Evolutionary conservation across 129 eudicot genomes (phyloP).

Genomic region (Cynara cardunculus): DNA sequence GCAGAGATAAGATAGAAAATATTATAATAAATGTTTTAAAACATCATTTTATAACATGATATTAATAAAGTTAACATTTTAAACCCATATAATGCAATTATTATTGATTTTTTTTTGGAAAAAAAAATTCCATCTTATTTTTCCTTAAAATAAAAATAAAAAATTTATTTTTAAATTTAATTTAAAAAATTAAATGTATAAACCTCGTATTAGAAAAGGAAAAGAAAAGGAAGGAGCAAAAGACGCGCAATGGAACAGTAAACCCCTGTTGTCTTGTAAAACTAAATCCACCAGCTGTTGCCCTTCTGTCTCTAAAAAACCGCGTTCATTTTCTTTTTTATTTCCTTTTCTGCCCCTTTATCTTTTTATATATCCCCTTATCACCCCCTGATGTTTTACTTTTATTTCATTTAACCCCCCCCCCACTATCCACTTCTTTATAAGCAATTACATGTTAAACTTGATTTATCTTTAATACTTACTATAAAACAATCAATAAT

Average conservation of each 20-base stretch:
- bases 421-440: background rate
- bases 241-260: slow-evolving; percentile 30
- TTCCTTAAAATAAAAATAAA: no score
- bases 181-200: no score
- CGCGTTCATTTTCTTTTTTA: background rate
- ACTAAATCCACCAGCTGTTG: slow-evolving; percentile 27
- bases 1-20: no score
- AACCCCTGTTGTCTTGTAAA: slow-evolving; percentile 25
- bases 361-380: background rate
- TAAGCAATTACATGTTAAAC: no score
- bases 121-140: no score
- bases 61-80: no score
- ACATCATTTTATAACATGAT: no score
- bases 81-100: background rate
- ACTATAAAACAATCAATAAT: no score
- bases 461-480: no score
- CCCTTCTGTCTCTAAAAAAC: slow-evolving; percentile 24
- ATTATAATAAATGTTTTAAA: no score
- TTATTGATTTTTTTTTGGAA: no score
- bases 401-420: background rate
- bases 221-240: slow-evolving; percentile 18
- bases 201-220: slow-evolving; percentile 18
- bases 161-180: no score
- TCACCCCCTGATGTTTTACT: background rate
- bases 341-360: background rate